Conservation (phyloP, 2,329 filamentous ascomycete species). For the Penicillium sp. region DNA sequence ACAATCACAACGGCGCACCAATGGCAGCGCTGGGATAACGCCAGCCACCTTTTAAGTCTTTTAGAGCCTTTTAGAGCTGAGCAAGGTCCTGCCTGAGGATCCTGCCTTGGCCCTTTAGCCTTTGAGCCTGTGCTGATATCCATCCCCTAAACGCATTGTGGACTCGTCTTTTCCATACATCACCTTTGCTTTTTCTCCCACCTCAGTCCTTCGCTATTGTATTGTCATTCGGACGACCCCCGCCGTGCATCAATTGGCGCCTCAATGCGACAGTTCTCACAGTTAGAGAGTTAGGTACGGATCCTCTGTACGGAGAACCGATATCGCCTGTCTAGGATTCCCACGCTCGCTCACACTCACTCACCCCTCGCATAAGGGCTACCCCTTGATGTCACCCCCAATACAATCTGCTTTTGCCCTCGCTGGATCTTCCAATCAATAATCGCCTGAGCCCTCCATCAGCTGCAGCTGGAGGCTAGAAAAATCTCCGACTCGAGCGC, state of each 20-base stretch:
- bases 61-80: neutral
- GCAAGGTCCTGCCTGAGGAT: too few species aligned
- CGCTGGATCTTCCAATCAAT: constrained; percentile 8
- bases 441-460: neutral
- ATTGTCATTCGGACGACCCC: neutral
- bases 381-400: constrained; percentile 1
- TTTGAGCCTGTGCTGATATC: neutral
- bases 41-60: neutral
- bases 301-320: neutral
- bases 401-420: neutral
- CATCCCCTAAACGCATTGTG: neutral
- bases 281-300: too few species aligned
- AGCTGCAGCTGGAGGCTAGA: neutral
- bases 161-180: neutral
- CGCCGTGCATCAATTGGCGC: neutral
- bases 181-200: neutral
- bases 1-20: neutral
- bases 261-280: neutral
- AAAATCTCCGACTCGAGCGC: constrained; percentile 7
- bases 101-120: neutral
- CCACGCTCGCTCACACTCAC: neutral
- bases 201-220: constrained; percentile 1
- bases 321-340: neutral
- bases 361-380: constrained; percentile 13
- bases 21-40: neutral